Conservation (phyloP, 23 red algal genomes). For the Agarophyton chilense region DNA sequence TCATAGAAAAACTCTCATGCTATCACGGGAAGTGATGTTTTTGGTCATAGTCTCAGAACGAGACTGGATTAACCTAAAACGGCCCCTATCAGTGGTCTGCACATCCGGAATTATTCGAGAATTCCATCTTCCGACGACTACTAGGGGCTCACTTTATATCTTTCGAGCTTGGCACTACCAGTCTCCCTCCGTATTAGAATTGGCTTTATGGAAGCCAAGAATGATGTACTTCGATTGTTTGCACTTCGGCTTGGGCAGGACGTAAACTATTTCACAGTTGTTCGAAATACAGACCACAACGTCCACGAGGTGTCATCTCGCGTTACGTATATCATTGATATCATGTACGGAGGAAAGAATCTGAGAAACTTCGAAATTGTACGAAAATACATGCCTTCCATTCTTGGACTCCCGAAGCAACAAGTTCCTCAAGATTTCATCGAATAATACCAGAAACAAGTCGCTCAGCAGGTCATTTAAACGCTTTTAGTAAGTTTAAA, state of each 20-base stretch:
- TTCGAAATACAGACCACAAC: neutral
- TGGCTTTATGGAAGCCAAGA: slow-evolving; percentile 33
- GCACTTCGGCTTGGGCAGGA: no score
- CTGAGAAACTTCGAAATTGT: no score
- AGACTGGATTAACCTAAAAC: no score
- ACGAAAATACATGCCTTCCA: slow-evolving; percentile 15
- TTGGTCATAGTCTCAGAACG: no score
- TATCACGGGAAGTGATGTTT: no score
- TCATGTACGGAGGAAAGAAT: slow-evolving; percentile 31
- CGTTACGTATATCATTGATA: neutral
- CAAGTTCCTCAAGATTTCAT: no score
- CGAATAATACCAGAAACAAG: slow-evolving; percentile 12
- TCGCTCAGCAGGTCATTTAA: neutral
- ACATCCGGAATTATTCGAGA: no score
- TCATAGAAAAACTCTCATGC: no score
- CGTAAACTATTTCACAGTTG: no score
- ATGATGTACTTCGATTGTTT: slow-evolving; percentile 4
- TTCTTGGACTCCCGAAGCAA: no score
- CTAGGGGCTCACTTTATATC: neutral
- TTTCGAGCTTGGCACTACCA: slow-evolving; percentile 1
- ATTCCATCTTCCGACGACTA: no score
- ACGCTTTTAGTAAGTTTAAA: neutral
- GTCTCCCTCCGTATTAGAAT: slow-evolving; percentile 37
- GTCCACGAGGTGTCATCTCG: slow-evolving; percentile 16
- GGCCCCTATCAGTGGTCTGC: no score